Evolutionary conservation across 169 alveolate species (phyloP).

Genomic region (Cryptosporidium andersoni): DNA sequence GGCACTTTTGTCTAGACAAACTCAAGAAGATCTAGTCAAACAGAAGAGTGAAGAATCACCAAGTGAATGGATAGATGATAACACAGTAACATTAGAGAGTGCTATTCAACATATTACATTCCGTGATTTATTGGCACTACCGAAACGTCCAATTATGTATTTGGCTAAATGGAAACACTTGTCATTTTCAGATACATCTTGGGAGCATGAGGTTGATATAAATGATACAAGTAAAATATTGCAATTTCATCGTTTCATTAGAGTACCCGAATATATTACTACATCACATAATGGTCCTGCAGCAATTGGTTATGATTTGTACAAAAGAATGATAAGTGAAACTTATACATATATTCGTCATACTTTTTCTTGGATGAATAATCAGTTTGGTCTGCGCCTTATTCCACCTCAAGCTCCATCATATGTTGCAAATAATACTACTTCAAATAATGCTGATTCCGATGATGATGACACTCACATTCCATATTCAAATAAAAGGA

Average conservation of each 20-base stretch:
- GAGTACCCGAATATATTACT: conserved; percentile 63
- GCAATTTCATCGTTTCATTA: conserved; percentile 55
- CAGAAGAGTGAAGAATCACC: conserved; percentile 69
- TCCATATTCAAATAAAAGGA: conserved; percentile 53
- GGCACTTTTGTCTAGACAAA: conserved; percentile 72
- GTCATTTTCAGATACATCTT: conserved; percentile 54
- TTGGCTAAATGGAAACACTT: conserved; percentile 69
- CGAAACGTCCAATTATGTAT: conserved; percentile 62
- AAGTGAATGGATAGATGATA: conserved; percentile 62
- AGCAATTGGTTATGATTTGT: conserved; percentile 50
- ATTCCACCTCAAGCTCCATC: conserved; percentile 70
- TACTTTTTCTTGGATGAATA: conserved; percentile 70
- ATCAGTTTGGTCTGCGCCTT: conserved; percentile 56
- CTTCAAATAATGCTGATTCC: conserved; percentile 21
- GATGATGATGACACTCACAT: conserved; percentile 65
- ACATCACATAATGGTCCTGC: conserved; percentile 70
- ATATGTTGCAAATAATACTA: conserved; percentile 21
- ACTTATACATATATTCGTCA: conserved; percentile 65
- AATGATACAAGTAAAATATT: conserved; percentile 53
- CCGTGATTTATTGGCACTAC: conserved; percentile 47
- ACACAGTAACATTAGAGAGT: conserved; percentile 56
- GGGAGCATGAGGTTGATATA: conserved; percentile 70
- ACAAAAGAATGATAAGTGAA: conserved; percentile 62
- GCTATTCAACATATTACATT: conserved; percentile 66
- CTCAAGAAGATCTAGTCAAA: conserved; percentile 71